Conservation (phyloP, 768 basidiomycete species). For the Boletus tylopilopsis region DNA sequence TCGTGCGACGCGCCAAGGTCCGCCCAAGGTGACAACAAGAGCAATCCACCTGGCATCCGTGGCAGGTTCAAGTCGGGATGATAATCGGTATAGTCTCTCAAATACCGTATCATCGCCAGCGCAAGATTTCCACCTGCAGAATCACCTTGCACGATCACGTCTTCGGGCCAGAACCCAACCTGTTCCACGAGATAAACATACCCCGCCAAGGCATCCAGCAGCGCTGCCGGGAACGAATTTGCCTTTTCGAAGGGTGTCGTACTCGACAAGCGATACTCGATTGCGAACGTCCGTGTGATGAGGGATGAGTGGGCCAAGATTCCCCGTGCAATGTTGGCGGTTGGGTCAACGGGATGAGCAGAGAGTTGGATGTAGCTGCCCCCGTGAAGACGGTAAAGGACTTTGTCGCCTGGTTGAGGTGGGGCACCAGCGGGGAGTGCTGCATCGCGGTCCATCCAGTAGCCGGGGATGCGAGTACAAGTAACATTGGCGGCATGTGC, state of each 20-base stretch:
- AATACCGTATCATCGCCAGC: slow-evolving; percentile 36
- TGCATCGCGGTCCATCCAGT: slow-evolving; percentile 31
- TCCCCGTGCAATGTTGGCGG: slow-evolving; percentile 21
- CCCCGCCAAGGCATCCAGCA: slow-evolving; percentile 49
- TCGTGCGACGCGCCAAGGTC: slow-evolving; percentile 21
- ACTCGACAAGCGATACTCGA: slow-evolving; percentile 48
- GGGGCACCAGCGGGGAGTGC: slow-evolving; percentile 14
- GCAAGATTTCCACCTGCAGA: slow-evolving; percentile 55
- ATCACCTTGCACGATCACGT: slow-evolving; percentile 49
- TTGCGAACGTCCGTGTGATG: slow-evolving; percentile 30
- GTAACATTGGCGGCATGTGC: slow-evolving; percentile 29
- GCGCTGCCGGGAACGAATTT: slow-evolving; percentile 49
- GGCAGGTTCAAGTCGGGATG: slow-evolving; percentile 17
- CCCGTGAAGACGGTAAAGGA: slow-evolving; percentile 34
- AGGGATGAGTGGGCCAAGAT: slow-evolving; percentile 12
- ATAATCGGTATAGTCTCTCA: slow-evolving; percentile 20
- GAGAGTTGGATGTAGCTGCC: slow-evolving; percentile 26
- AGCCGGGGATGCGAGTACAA: slow-evolving; percentile 32
- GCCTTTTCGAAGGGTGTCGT: slow-evolving; percentile 23
- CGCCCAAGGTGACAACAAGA: slow-evolving; percentile 35
- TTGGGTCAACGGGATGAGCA: slow-evolving; percentile 26
- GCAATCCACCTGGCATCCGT: slow-evolving; percentile 25
- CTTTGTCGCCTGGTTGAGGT: slow-evolving; percentile 29
- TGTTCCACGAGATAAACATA: slow-evolving; percentile 46
- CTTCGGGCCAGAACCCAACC: slow-evolving; percentile 37